Percentiles rank a stretch among this genome's conserved stretches.
Evolutionary conservation across 176 grass and related monocot genomes (phyloP).

Genomic region (Oryza punctata): DNA sequence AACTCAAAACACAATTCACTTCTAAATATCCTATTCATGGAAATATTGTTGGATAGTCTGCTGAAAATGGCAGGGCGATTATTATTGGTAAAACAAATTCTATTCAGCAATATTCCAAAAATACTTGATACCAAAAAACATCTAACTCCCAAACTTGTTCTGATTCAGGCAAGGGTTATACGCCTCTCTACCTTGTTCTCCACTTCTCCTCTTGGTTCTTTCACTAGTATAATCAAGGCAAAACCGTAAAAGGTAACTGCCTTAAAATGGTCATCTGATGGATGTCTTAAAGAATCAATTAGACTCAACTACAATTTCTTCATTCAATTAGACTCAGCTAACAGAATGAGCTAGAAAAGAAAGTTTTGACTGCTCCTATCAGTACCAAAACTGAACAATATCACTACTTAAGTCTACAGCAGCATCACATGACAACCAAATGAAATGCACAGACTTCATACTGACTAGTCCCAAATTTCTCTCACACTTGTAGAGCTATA

Average conservation of each 20-base stretch:
- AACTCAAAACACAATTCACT: background rate
- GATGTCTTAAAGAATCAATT: background rate
- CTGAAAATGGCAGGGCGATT: background rate
- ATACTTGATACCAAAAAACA: background rate
- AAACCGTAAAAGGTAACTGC: background rate
- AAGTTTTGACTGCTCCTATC: background rate
- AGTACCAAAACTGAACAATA: background rate
- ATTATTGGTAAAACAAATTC: background rate
- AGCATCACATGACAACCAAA: constrained; percentile 4
- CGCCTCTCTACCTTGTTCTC: background rate
- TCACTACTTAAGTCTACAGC: background rate
- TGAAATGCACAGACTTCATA: background rate
- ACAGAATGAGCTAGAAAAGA: background rate
- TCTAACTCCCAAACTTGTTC: background rate
- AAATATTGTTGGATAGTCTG: constrained; percentile 1
- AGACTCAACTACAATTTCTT: background rate
- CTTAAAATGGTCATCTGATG: background rate
- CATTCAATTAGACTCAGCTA: background rate
- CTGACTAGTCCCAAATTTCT: background rate
- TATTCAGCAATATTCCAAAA: background rate
- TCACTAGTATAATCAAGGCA: background rate
- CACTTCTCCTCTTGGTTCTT: background rate
- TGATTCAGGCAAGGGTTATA: background rate
- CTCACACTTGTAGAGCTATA: background rate
- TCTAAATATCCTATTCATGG: constrained; percentile 9